Evolutionary conservation across 345 rosid genomes (phyloP), one percentile per base, ranked within the genome.

Genomic region (Salix koriyanagi): DNA sequence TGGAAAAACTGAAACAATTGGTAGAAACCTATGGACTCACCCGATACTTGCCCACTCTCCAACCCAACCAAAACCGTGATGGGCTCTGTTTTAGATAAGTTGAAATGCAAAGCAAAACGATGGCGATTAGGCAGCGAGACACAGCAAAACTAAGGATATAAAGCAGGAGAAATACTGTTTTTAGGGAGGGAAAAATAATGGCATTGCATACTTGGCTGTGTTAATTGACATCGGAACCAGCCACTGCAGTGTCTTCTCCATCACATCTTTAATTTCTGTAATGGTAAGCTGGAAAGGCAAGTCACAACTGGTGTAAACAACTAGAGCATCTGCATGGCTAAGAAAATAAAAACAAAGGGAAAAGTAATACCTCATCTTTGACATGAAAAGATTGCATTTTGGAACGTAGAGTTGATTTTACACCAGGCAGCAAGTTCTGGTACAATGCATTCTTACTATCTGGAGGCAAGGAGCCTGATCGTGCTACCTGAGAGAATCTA

Each of bases 161-260:
- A 26, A 26, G 28, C 28, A 26, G 28, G 28, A 26, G 28, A 26
- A 26, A 26, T 26, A 26, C 28, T 26, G 28, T 26, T 26, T 26
- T 28, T 28, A 1, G 25, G 70, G n/a, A 4, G 15, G 23, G 60
- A 41, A 28, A 78, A 58, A 14, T 48, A 30, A 34, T 70, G 2
- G 14, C 18, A 25, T 73, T 56, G 65, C 90, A 44, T 88, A 96
- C 98, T 91, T 92, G 67, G 92, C 89, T 26, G 99, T 93, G 81
- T 92, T 93, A 54, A 88, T 42, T 65, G 99, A 92, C 42, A 93
- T 73, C 1, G 95, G 97, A 74, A 89, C 91, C 69, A 96, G 91
- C 99, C 99, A 96, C 32, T 86, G 82, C 37, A 92, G 86, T 15
- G 89, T 92, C 85, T 92, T 96, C 79, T 91, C 94, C 94, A 93